Percentiles rank a stretch among this genome's conserved stretches.
These are phyloP conservation scores for Trebouxia sp. DNA, from an alignment of 139 green algal genomes.

Conservation along the genomic window DNA sequence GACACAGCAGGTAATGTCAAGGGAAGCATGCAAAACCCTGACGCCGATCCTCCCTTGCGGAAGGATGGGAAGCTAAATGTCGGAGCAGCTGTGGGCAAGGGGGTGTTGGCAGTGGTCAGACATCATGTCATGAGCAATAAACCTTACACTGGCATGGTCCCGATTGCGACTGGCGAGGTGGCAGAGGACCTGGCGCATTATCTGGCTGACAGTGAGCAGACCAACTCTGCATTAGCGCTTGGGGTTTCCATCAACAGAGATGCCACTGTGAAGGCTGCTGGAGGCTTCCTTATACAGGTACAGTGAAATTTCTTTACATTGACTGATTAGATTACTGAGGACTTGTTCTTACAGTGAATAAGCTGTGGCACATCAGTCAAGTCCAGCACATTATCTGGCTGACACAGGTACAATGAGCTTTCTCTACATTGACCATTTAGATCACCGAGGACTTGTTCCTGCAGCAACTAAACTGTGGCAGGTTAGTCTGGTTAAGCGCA, in stretches of 20 bases:
- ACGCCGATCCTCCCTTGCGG: slow-evolving; percentile 77
- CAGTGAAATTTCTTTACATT: too few species aligned
- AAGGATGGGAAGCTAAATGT: slow-evolving; percentile 86
- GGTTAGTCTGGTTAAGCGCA: too few species aligned
- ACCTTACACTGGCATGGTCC: slow-evolving; percentile 55
- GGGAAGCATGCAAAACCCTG: slow-evolving; percentile 70
- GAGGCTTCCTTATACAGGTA: slow-evolving; percentile 87
- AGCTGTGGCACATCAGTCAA: too few species aligned
- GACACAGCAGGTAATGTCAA: slow-evolving; percentile 69
- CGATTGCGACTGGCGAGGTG: slow-evolving; percentile 73
- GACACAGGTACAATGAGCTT: too few species aligned
- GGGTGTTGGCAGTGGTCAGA: slow-evolving; percentile 80
- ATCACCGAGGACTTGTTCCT: too few species aligned
- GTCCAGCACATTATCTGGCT: too few species aligned
- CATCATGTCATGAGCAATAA: slow-evolving; percentile 24
- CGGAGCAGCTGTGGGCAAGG: slow-evolving; percentile 65
- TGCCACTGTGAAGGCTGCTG: slow-evolving; percentile 61
- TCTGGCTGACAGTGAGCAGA: slow-evolving; percentile 76
- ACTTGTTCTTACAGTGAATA: too few species aligned
- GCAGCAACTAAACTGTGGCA: too few species aligned
- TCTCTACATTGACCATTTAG: too few species aligned
- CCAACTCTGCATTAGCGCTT: slow-evolving; percentile 81
- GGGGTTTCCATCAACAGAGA: slow-evolving; percentile 80
- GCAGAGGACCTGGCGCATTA: slow-evolving; percentile 92
- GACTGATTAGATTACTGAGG: too few species aligned